Evolutionary conservation across 2,329 filamentous ascomycete species (phyloP).

Genomic region (Ophiocordyceps camponoti-saundersi): DNA sequence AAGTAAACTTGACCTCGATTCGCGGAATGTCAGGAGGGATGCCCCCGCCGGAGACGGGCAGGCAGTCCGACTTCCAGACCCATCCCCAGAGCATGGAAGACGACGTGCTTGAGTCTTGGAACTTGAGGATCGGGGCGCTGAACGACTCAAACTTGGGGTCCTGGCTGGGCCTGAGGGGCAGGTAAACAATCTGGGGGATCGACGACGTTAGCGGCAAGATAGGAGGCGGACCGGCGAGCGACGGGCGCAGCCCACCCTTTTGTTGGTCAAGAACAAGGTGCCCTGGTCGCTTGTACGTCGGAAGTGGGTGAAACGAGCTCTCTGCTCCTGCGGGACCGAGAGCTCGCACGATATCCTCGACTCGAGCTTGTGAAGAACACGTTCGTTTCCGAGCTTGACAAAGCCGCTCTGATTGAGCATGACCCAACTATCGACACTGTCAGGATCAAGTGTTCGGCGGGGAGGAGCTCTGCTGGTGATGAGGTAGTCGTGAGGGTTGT

Average conservation of each 20-base stretch:
- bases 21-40: constrained; percentile 58
- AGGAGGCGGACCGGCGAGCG: not conserved
- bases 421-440: constrained; percentile 57
- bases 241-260: constrained; percentile 43
- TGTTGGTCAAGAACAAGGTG: constrained; percentile 66
- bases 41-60: constrained; percentile 68
- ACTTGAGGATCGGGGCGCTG: constrained; percentile 71
- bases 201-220: not conserved
- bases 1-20: constrained; percentile 70
- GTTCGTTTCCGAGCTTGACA: constrained; percentile 71
- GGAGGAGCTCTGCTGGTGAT: constrained; percentile 17
- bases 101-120: constrained; percentile 65
- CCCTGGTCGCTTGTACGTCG: constrained; percentile 59
- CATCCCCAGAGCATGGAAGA: constrained; percentile 88
- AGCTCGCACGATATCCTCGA: constrained; percentile 63
- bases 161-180: constrained; percentile 53
- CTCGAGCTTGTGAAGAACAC: constrained; percentile 63
- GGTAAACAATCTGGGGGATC: constrained; percentile 59
- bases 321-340: constrained; percentile 49
- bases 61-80: constrained; percentile 67
- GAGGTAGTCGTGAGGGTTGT: constrained; percentile 24
- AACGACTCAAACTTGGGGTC: constrained; percentile 61
- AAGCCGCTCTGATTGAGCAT: constrained; percentile 74
- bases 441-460: constrained; percentile 26
- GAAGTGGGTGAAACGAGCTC: constrained; percentile 42